phyloP scores from a whole-genome alignment of 345 rosid species.

The Melaleuca alternifolia region DNA sequence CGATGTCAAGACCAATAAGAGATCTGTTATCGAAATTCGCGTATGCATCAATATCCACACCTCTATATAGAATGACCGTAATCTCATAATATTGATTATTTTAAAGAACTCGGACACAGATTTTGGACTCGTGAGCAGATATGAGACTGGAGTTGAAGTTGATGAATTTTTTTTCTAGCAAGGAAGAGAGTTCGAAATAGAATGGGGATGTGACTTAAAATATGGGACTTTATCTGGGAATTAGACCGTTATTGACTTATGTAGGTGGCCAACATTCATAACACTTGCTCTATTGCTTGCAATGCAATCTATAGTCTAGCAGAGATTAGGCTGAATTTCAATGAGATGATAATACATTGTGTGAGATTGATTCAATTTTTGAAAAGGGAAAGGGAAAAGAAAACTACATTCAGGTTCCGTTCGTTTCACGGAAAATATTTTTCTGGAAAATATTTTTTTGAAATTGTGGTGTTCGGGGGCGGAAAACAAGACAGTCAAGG shows the following conservation, averaged over 20 bases:
- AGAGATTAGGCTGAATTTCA: background rate
- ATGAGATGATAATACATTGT: background rate
- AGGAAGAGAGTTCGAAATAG: too few relatives aligned
- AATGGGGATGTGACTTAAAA: background rate
- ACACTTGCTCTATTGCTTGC: background rate
- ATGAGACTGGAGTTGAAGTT: background rate
- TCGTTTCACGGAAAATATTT: too few relatives aligned
- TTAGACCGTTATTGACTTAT: background rate
- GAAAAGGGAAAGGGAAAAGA: background rate
- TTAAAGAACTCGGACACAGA: background rate
- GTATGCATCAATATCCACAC: background rate
- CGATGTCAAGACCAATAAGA: fast-evolving
- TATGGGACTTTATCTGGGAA: background rate
- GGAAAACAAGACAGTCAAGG: too few relatives aligned
- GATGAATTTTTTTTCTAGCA: background rate
- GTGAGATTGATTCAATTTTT: background rate
- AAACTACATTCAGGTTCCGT: background rate
- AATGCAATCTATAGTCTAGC: background rate
- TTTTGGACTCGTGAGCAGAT: background rate
- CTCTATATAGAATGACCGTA: background rate
- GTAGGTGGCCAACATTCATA: background rate
- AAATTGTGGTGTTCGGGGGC: too few relatives aligned
- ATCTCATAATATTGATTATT: background rate
- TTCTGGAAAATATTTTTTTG: too few relatives aligned
- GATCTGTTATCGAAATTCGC: fast-evolving